Base-by-base conservation (phyloP, 495 filamentous ascomycete species). In the Penicillium longicatenatum region DNA sequence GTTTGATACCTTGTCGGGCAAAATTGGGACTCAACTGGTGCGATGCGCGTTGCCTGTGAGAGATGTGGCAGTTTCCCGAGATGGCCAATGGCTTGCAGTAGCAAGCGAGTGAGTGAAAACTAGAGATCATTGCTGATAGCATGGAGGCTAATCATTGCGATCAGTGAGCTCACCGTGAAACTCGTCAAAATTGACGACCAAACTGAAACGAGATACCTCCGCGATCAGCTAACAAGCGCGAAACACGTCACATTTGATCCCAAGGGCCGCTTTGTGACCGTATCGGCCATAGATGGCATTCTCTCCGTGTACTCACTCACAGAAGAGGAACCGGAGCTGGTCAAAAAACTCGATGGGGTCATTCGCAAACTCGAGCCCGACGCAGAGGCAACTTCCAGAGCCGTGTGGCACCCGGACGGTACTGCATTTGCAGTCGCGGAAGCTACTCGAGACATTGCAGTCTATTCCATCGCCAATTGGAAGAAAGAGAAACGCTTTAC, bases 401-500 rank as follows among this genome's bases (percentile, higher is more conserved):
- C 87, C 22, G 82, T 86, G 2, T 98, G 94, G 94, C 93, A 97
- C 75, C 95, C 95, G 0, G 95, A 98, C 66, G 93, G 95, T 6
- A 84, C 90, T 43, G 91, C 92, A 6, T 96, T 98, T 72, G 91
- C 91, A 10, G 86, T 87, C 0, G 86, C 92, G 0, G 96, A 95
- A 14, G 81, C 87, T 1, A 93, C 90, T 1, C 78, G 88, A 67
- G 92, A 97, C 61, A 87, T 98, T 20, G 87, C 93, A 56, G 84
- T 97, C 16, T 81, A 96, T 44, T 96, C 93, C 21, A 82, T 83
- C 54, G 81, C 83, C n/a, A 89, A 94, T 63, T 96, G 93, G 88
- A 89, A 90, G 67, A 86, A 85, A 53, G 91, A 97, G 68, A 83
- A 89, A 61, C 66, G 71, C 0, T 98, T 98, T 64, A 66, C 84